phyloP scores from a whole-genome alignment of 768 basidiomycete genomes.

The Atractiella rhizophila region DNA sequence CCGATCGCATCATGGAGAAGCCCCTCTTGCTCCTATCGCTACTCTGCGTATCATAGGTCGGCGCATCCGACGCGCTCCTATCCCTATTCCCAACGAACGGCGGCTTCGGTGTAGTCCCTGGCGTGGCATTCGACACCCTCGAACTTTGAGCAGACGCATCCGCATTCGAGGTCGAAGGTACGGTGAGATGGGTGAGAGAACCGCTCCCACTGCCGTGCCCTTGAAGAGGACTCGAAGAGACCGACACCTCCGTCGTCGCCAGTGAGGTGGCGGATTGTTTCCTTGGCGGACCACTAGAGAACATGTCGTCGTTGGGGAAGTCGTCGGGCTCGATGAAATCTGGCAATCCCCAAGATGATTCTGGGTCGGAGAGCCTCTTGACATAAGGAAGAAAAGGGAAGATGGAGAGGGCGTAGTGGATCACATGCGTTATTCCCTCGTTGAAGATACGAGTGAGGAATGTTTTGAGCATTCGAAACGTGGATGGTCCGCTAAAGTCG shows the following conservation, averaged over 20 bases:
- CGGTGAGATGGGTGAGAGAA: not conserved
- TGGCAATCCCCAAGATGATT: constrained; percentile 13
- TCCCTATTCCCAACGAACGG: not conserved
- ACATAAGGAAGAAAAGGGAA: constrained; percentile 7
- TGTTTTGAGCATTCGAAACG: constrained; percentile 5
- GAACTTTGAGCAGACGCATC: too few relatives aligned
- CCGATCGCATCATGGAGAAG: not conserved
- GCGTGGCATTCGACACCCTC: too few relatives aligned
- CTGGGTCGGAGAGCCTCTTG: constrained; percentile 3
- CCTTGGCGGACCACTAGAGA: not conserved
- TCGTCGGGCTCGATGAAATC: constrained; percentile 5
- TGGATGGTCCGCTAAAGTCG: constrained; percentile 12
- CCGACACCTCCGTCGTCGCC: not conserved
- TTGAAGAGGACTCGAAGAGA: not conserved
- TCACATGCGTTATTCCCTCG: constrained; percentile 11
- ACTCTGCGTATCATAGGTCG: too few relatives aligned
- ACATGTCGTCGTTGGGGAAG: too few relatives aligned
- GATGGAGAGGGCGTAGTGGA: constrained; percentile 16
- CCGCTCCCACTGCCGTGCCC: not conserved
- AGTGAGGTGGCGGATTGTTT: not conserved
- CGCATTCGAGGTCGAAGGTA: too few relatives aligned
- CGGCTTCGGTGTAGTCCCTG: constrained; percentile 7
- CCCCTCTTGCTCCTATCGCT: not conserved
- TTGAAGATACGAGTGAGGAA: constrained; percentile 13
- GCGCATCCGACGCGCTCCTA: not conserved